phyloP scores from a whole-genome alignment of 345 rosid genomes.

The Pugionium cornutum region DNA sequence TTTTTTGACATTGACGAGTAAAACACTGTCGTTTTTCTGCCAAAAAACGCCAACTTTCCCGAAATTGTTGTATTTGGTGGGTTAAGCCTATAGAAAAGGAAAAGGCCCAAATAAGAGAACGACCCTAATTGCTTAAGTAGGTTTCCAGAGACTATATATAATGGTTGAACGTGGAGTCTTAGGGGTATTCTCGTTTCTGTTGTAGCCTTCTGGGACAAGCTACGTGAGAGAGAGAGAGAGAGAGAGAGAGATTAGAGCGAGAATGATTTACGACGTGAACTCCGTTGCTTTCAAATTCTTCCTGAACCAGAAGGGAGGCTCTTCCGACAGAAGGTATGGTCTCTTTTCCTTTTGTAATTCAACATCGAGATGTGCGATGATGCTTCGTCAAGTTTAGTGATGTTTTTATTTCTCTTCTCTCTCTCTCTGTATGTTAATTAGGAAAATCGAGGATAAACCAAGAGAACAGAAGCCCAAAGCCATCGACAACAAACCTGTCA shows the following conservation, averaged over 20 bases:
- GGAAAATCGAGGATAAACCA: conserved; percentile 92
- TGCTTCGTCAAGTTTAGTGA: neutral
- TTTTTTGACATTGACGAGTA: no score
- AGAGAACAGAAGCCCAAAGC: conserved; percentile 92
- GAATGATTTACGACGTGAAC: conserved; percentile 96
- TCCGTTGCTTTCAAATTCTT: conserved; percentile 86
- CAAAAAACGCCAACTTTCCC: no score
- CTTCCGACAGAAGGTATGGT: conserved; percentile 79
- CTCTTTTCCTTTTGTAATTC: neutral
- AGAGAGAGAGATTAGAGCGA: conserved; percentile 1
- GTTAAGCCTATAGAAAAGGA: no score
- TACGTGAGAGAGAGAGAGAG: neutral
- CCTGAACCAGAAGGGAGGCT: conserved; percentile 92
- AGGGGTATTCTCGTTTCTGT: conserved; percentile 20
- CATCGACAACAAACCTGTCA: conserved; percentile 92
- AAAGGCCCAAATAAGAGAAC: no score
- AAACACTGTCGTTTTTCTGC: no score
- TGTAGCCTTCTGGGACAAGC: conserved; percentile 16
- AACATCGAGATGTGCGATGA: neutral
- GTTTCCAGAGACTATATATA: no score
- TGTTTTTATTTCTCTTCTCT: neutral
- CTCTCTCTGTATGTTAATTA: conserved; percentile 30
- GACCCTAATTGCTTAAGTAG: no score
- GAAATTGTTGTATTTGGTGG: no score
- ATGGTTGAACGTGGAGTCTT: neutral